These are phyloP conservation scores for Debaryomyces maramus DNA, from an alignment of 805 yeast species.

Conservation along the genomic window DNA sequence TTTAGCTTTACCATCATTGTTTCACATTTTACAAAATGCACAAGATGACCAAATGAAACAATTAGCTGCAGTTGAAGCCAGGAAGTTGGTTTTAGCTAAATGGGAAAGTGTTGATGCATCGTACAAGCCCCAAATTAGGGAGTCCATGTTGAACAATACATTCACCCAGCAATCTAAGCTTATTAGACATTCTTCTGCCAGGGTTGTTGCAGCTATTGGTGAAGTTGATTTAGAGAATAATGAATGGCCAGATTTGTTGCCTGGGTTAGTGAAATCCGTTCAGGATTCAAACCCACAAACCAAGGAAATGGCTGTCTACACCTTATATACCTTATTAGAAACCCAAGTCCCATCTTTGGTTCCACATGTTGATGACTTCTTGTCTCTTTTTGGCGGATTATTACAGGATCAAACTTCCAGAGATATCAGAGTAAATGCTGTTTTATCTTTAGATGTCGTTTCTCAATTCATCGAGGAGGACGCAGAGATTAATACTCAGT, in stretches of 20 bases:
- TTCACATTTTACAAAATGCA: constrained; percentile 75
- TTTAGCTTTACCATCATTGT: constrained; percentile 73
- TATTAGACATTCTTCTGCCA: constrained; percentile 85
- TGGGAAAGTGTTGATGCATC: constrained; percentile 61
- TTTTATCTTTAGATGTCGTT: constrained; percentile 74
- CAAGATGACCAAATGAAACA: constrained; percentile 74
- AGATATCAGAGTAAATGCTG: constrained; percentile 79
- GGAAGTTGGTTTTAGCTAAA: constrained; percentile 71
- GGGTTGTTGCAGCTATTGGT: constrained; percentile 86
- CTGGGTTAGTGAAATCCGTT: constrained; percentile 64
- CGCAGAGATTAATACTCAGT: constrained; percentile 42
- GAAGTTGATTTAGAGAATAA: constrained; percentile 62
- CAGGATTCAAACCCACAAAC: constrained; percentile 52
- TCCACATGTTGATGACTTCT: constrained; percentile 62
- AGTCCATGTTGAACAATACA: constrained; percentile 66
- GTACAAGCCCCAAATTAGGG: constrained; percentile 61
- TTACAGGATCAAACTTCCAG: constrained; percentile 60
- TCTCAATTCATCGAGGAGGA: constrained; percentile 67
- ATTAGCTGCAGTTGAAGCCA: constrained; percentile 94
- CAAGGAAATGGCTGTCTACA: constrained; percentile 82
- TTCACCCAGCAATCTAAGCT: constrained; percentile 63
- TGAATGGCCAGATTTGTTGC: constrained; percentile 77
- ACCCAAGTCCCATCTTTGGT: constrained; percentile 58
- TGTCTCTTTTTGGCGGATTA: constrained; percentile 68
- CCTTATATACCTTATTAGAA: constrained; percentile 77